Conservation (phyloP, 169 alveolate genomes). For the Ophryocystis elektroscirrha region DNA sequence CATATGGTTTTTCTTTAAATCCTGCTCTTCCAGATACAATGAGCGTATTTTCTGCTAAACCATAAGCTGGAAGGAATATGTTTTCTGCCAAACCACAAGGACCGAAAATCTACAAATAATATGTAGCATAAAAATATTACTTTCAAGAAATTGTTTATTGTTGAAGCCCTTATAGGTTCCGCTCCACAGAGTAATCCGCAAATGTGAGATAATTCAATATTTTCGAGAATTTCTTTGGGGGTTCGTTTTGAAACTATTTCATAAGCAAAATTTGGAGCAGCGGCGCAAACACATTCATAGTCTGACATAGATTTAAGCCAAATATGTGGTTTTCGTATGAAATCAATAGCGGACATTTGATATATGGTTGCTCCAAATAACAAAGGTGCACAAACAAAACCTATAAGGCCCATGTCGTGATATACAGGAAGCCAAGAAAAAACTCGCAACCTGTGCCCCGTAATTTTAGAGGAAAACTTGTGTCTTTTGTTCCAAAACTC, state of each 20-base stretch:
- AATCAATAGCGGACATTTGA: slow-evolving; percentile 41
- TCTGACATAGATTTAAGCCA: slow-evolving; percentile 36
- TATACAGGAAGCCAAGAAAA: slow-evolving; percentile 23
- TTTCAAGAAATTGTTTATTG: slow-evolving; percentile 21
- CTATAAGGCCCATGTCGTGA: slow-evolving; percentile 33
- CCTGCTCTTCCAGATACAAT: slow-evolving; percentile 28
- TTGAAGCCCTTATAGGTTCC: slow-evolving; percentile 32
- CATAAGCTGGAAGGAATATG: slow-evolving; percentile 28
- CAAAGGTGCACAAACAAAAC: slow-evolving; percentile 31
- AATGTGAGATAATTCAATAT: slow-evolving; percentile 24
- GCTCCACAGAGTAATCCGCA: slow-evolving; percentile 34
- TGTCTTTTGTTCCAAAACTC: not conserved
- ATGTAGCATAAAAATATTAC: slow-evolving; percentile 2
- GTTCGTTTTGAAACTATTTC: slow-evolving; percentile 25
- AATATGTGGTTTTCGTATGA: slow-evolving; percentile 30
- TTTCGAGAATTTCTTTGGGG: slow-evolving; percentile 5
- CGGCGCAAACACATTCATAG: slow-evolving; percentile 27
- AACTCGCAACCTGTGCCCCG: not conserved
- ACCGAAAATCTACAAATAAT: slow-evolving; percentile 12
- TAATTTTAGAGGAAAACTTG: not conserved
- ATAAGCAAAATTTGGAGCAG: slow-evolving; percentile 43
- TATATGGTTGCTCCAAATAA: slow-evolving; percentile 26
- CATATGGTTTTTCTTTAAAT: not conserved
- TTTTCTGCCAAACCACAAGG: slow-evolving; percentile 12
- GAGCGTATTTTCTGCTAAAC: slow-evolving; percentile 38